These are phyloP conservation scores for Chalciporus sphaerocephalus DNA, from an alignment of 768 basidiomycete species.

Conservation along the genomic window DNA sequence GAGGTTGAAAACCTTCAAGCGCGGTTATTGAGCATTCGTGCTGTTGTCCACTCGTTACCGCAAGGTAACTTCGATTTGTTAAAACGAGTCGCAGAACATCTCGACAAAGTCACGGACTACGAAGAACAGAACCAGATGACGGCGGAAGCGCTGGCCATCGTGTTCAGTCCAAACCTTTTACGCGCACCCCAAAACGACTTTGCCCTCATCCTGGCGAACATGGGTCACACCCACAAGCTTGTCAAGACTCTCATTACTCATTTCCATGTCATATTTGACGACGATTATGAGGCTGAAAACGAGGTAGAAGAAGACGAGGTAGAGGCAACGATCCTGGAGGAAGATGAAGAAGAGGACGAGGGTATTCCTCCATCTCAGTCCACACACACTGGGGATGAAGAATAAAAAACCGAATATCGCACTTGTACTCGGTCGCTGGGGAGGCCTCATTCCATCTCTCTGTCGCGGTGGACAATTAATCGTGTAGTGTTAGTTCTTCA, in stretches of 20 bases:
- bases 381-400: conserved; percentile 21
- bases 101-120: conserved; percentile 85
- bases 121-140: conserved; percentile 91
- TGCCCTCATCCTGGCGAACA: conserved; percentile 71
- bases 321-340: conserved; percentile 64
- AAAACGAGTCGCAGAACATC: conserved; percentile 73
- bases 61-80: conserved; percentile 74
- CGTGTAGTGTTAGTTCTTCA: conserved; percentile 23
- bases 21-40: conserved; percentile 59
- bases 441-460: conserved; percentile 11
- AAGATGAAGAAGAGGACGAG: conserved; percentile 56
- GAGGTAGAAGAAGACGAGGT: conserved; percentile 63
- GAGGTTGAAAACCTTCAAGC: conserved; percentile 68
- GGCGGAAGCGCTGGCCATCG: conserved; percentile 77
- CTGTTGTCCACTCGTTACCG: conserved; percentile 66
- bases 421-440: conserved; percentile 8
- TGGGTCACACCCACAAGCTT: conserved; percentile 73
- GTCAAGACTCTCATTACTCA: conserved; percentile 73
- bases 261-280: conserved; percentile 71
- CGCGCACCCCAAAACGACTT: conserved; percentile 78
- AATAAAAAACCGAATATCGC: conserved; percentile 10
- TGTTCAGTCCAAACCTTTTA: conserved; percentile 78
- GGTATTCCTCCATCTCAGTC: conserved; percentile 29
- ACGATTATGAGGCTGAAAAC: conserved; percentile 50
- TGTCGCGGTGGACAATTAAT: conserved; percentile 13